These are phyloP conservation scores for Aspergillus spinulosporus DNA, from an alignment of 2,329 filamentous ascomycete genomes.

Conservation along the genomic window DNA sequence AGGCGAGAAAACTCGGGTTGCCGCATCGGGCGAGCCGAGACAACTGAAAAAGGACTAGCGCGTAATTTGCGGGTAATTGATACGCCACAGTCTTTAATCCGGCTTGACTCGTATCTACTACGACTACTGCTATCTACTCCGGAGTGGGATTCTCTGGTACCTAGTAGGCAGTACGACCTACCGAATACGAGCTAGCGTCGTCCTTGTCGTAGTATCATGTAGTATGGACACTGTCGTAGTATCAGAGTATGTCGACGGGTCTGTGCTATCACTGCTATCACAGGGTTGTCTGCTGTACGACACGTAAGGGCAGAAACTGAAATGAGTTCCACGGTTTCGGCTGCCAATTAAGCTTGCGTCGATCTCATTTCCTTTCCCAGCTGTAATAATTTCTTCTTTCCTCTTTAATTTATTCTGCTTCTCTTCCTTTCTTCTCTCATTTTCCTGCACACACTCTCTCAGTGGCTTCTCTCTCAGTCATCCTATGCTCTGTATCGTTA, in stretches of 20 bases:
- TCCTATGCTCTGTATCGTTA: neutral
- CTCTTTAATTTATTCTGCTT: conserved; percentile 13
- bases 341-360: conserved; percentile 10
- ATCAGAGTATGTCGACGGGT: neutral
- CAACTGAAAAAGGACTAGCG: conserved; percentile 10
- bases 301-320: conserved; percentile 2
- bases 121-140: too few relatives aligned
- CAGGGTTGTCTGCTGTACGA: neutral
- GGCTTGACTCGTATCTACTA: too few relatives aligned
- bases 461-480: neutral
- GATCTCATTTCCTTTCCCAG: conserved; percentile 4
- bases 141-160: too few relatives aligned
- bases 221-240: neutral
- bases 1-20: conserved; percentile 15
- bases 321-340: conserved; percentile 2
- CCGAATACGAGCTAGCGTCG: neutral
- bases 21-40: conserved; percentile 16
- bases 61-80: conserved; percentile 3
- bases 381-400: conserved; percentile 12
- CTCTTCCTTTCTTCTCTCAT: conserved; percentile 4
- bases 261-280: neutral
- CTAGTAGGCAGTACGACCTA: too few relatives aligned
- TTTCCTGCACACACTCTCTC: neutral
- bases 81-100: neutral
- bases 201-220: neutral